Evolutionary conservation across 2,329 filamentous ascomycete species (phyloP), one percentile per base, ranked within the genome.

Genomic region (Raffaelea arxii): DNA sequence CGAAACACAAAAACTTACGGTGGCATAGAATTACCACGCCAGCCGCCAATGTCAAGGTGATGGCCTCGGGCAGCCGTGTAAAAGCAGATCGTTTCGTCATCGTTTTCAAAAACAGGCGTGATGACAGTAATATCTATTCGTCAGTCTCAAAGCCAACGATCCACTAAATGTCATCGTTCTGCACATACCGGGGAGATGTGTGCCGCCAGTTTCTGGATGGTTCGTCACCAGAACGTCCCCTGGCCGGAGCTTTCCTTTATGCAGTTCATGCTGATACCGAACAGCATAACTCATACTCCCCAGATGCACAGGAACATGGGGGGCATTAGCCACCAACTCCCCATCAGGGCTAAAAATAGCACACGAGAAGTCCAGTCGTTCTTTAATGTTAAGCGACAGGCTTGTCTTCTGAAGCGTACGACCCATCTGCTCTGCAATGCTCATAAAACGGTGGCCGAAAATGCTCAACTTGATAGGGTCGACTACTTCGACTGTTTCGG

Each of bases 201-300:
- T 92, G 32, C 86, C 86, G 21, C 86, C 86, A 81, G 88, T 59
- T 86, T 86, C 0, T 86, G 86, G 56, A 91, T 86, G 55, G 91
- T 36, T 36, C 14, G 14, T 36, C 14, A 12, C 16, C 7, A 36
- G 32, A 0, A 91, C 86, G 59, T 92, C 86, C 22, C 86, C 86
- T 46, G 76, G 80, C 56, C 85, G 84, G 43, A 92, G 67, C 55
- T 82, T 85, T 7, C 14, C 16, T 18, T 83, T 84, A 55, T 80
- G 74, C 84, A 85, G 91, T 43, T 84, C 75, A 7, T 84, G 81
- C 64, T 90, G 86, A 46, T 84, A 84, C 50, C 78, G 74, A 1
- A 91, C 84, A 44, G 85, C 89, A 10, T 84, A 89, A n/a, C 82
- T 84, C 86, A 91, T 90, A 40, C 81, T 86, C 22, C 85, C 86